Conservation (phyloP, 495 filamentous ascomycete genomes). For the Podospora didyma region DNA sequence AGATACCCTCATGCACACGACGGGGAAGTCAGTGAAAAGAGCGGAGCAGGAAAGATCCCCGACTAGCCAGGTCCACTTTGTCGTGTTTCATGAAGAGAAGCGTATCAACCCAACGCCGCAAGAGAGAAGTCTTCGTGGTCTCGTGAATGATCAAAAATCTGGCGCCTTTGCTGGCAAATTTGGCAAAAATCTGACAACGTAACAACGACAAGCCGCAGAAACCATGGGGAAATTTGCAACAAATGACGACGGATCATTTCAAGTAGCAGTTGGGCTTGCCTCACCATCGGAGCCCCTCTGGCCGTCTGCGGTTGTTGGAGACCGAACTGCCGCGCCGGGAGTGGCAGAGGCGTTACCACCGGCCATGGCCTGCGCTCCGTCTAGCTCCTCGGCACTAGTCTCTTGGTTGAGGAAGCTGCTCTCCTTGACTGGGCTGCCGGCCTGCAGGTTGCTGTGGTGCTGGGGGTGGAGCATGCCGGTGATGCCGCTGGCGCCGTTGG, state of each 20-base stretch:
- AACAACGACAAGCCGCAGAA: not conserved
- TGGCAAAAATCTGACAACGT: not conserved
- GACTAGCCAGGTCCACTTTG: not conserved
- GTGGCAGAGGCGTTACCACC: not conserved
- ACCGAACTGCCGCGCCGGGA: not conserved
- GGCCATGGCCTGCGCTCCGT: not conserved
- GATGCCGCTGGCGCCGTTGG: slow-evolving; percentile 42
- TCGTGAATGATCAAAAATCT: not conserved
- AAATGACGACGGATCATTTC: too few relatives aligned
- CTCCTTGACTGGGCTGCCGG: slow-evolving; percentile 83
- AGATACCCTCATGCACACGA: not conserved
- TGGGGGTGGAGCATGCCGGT: slow-evolving; percentile 36
- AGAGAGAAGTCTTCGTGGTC: slow-evolving; percentile 2
- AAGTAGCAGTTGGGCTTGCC: not conserved
- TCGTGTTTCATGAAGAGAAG: not conserved
- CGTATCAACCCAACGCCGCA: slow-evolving; percentile 8
- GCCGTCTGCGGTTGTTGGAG: not conserved
- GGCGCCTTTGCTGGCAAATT: not conserved
- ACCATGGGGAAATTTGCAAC: not conserved
- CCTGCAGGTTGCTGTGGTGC: slow-evolving; percentile 49
- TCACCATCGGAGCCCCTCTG: not conserved
- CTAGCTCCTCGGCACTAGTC: slow-evolving; percentile 62
- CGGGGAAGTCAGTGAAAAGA: not conserved
- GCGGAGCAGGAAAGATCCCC: not conserved
- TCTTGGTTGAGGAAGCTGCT: slow-evolving; percentile 75